A percentile compares a stretch with the other conserved stretches of the same genome.
phyloP scores from a whole-genome alignment of 305 asterid species.

The Fraxinus platypoda region DNA sequence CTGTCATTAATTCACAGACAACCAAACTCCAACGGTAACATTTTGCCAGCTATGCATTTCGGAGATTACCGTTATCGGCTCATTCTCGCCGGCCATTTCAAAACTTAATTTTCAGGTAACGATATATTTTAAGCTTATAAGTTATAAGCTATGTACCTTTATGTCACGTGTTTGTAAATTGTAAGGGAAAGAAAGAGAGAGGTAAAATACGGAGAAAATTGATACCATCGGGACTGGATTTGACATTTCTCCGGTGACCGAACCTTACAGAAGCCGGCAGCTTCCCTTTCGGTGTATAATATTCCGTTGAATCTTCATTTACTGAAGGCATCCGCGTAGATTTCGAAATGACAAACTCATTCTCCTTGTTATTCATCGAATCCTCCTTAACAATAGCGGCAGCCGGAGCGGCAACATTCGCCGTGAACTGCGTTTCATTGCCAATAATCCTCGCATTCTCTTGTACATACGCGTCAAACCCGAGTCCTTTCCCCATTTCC shows the following conservation, averaged over 20 bases:
- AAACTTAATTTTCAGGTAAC: slow-evolving; percentile 2
- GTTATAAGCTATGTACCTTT: not conserved
- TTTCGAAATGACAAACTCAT: slow-evolving; percentile 35
- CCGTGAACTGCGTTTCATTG: not conserved
- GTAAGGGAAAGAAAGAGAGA: not conserved
- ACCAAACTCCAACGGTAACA: slow-evolving; percentile 44
- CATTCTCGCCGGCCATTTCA: slow-evolving; percentile 23
- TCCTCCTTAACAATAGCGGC: slow-evolving; percentile 25
- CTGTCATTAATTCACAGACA: slow-evolving; percentile 19
- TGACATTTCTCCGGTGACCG: slow-evolving; percentile 58
- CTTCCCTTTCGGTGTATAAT: slow-evolving; percentile 38
- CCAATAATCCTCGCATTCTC: slow-evolving; percentile 7
- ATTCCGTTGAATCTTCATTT: slow-evolving; percentile 21
- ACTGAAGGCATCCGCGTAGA: slow-evolving; percentile 26
- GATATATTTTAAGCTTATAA: not conserved
- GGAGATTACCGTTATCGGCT: slow-evolving; percentile 23
- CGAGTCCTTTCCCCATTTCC: slow-evolving; percentile 23
- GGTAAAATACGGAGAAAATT: not conserved
- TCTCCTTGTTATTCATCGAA: slow-evolving; percentile 46
- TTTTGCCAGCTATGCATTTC: slow-evolving; percentile 27
- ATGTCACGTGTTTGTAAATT: not conserved
- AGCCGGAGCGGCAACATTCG: not conserved
- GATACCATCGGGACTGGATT: slow-evolving; percentile 72
- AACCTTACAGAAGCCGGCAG: slow-evolving; percentile 64
- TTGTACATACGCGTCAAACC: slow-evolving; percentile 11